These are phyloP conservation scores for Rhizopogon salebrosus DNA, from an alignment of 768 basidiomycete genomes.

Conservation along the genomic window DNA sequence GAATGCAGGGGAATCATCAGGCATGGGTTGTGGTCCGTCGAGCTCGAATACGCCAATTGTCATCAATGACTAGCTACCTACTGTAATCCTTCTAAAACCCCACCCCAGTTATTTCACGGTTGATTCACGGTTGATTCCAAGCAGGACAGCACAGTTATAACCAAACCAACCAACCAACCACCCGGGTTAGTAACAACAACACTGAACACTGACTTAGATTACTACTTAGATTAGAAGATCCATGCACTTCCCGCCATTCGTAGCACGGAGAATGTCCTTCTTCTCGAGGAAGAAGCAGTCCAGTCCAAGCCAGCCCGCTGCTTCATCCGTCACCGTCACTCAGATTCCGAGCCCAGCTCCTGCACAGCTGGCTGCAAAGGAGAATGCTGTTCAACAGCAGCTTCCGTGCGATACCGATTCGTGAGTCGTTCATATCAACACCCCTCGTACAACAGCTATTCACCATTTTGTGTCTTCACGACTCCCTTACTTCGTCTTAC, in stretches of 20 bases:
- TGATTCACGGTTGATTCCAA: too few species aligned
- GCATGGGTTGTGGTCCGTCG: background rate
- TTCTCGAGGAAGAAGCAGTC: slow-evolving; percentile 84
- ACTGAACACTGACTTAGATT: too few species aligned
- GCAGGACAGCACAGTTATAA: background rate
- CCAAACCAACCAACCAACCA: too few species aligned
- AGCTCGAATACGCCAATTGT: background rate
- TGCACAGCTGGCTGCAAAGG: slow-evolving; percentile 45
- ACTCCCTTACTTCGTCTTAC: background rate
- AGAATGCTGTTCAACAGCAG: slow-evolving; percentile 17
- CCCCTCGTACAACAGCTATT: background rate
- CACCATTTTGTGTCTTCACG: background rate
- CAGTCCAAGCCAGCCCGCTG: slow-evolving; percentile 37
- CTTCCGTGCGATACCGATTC: slow-evolving; percentile 22
- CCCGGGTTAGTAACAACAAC: too few species aligned
- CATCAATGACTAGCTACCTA: background rate
- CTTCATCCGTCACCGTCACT: slow-evolving; percentile 48
- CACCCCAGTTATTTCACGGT: background rate
- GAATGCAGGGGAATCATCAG: background rate
- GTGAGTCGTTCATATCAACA: slow-evolving; percentile 26
- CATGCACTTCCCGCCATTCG: too few species aligned
- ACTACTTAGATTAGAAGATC: too few species aligned
- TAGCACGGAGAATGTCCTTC: slow-evolving; percentile 86
- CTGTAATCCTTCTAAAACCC: background rate
- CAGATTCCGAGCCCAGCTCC: slow-evolving; percentile 67